phyloP scores from a whole-genome alignment of 805 yeast species.

The Myxozyma melibiosi region DNA sequence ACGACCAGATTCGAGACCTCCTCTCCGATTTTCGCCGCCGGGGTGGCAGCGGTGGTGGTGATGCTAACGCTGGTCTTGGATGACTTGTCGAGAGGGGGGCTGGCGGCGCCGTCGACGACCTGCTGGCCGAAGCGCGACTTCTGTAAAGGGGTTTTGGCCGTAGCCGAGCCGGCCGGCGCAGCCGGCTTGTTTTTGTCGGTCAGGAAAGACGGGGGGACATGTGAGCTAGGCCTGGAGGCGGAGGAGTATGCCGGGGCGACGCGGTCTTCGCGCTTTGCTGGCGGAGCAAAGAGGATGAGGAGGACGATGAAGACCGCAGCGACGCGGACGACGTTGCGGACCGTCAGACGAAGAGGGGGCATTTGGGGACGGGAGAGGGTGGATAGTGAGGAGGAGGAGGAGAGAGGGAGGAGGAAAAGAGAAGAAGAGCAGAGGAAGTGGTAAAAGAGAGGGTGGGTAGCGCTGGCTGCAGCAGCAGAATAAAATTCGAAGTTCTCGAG shows the following conservation, averaged over 20 bases:
- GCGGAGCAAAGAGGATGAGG: conserved; percentile 11
- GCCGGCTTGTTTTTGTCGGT: no score
- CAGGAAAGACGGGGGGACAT: no score
- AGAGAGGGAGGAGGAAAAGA: background rate
- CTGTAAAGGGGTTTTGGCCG: background rate
- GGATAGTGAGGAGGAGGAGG: background rate
- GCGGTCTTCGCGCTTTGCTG: background rate
- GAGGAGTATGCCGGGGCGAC: background rate
- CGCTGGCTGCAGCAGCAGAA: background rate
- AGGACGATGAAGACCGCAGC: conserved; percentile 13
- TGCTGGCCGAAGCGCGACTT: no score
- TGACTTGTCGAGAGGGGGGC: no score
- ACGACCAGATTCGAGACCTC: no score
- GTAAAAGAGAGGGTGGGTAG: background rate
- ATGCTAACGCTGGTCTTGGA: no score
- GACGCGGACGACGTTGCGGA: conserved; percentile 6
- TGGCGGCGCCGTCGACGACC: no score
- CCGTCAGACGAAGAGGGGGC: background rate
- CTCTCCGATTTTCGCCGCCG: no score
- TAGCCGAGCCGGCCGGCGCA: background rate
- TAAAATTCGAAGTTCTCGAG: no score
- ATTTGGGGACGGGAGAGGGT: background rate
- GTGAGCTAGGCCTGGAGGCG: background rate
- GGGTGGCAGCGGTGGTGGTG: background rate
- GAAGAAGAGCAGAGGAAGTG: background rate